Conservation (phyloP, 2,329 filamentous ascomycete genomes). For the Nothophaeocryptopus gaeumannii region DNA sequence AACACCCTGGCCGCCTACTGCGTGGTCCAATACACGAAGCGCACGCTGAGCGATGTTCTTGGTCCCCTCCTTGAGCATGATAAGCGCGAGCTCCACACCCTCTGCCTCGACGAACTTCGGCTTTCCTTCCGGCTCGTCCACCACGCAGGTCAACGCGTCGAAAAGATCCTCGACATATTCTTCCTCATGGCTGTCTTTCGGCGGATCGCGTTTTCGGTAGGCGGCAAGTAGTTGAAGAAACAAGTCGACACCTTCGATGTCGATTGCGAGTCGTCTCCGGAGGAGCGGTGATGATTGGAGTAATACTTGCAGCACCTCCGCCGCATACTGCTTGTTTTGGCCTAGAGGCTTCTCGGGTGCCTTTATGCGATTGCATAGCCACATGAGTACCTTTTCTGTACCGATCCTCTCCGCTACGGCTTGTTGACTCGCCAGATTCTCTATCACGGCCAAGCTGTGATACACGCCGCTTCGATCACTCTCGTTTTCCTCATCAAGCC, state of each 20-base stretch:
- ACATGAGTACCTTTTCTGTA: constrained; percentile 67
- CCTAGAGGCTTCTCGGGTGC: constrained; percentile 64
- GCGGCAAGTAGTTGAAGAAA: constrained; percentile 79
- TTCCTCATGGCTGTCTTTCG: constrained; percentile 82
- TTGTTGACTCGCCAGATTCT: constrained; percentile 75
- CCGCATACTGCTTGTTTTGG: constrained; percentile 94
- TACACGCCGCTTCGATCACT: constrained; percentile 83
- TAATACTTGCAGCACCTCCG: constrained; percentile 86
- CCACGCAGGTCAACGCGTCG: constrained; percentile 76
- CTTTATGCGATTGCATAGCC: constrained; percentile 74
- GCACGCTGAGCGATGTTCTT: constrained; percentile 73
- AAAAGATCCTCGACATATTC: constrained; percentile 96
- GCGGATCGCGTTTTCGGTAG: constrained; percentile 83
- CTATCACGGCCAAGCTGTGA: constrained; percentile 74
- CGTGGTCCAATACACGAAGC: constrained; percentile 80
- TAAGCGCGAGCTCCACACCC: constrained; percentile 83
- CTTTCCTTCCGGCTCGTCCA: constrained; percentile 73
- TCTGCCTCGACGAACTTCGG: constrained; percentile 81
- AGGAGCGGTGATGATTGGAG: constrained; percentile 71
- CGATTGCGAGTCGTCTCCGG: constrained; percentile 56
- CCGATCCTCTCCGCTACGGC: constrained; percentile 70
- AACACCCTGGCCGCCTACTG: constrained; percentile 55
- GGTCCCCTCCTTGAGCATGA: constrained; percentile 88
- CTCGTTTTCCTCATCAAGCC: constrained; percentile 71
- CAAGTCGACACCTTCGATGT: constrained; percentile 67